Evolutionary conservation across 257 asterid genomes (phyloP).

Genomic region (Plantago major): DNA sequence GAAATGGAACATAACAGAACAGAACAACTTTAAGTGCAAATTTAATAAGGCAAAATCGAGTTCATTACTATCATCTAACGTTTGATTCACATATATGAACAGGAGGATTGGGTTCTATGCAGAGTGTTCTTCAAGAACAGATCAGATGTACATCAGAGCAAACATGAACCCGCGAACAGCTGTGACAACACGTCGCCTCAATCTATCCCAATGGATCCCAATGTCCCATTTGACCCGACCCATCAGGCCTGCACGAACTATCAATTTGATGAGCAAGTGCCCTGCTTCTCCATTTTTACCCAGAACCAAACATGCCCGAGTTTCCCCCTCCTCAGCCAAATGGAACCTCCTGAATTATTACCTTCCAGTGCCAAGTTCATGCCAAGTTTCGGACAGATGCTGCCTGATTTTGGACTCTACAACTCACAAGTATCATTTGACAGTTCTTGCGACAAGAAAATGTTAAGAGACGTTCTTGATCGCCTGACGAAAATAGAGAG

Average conservation of each 20-base stretch:
- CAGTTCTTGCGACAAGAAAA: constrained; percentile 34
- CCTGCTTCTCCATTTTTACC: constrained; percentile 88
- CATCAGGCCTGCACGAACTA: constrained; percentile 1
- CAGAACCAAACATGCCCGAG: constrained; percentile 39
- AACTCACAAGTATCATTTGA: constrained; percentile 2
- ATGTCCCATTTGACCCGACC: constrained; percentile 22
- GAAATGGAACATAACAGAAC: too few relatives aligned
- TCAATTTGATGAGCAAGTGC: constrained; percentile 69
- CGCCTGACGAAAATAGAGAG: constrained; percentile 36
- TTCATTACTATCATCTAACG: background rate
- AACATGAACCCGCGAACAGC: constrained; percentile 27
- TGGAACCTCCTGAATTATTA: constrained; percentile 13
- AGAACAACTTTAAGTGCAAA: too few relatives aligned
- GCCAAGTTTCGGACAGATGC: constrained; percentile 21
- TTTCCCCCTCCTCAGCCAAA: constrained; percentile 26
- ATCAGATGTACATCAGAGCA: constrained; percentile 27
- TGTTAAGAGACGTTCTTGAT: constrained; percentile 42
- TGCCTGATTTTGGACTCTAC: constrained; percentile 12
- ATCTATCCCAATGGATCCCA: constrained; percentile 60
- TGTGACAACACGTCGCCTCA: constrained; percentile 14
- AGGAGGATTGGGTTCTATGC: constrained; percentile 93
- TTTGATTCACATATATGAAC: constrained; percentile 13
- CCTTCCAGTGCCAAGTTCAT: constrained; percentile 7
- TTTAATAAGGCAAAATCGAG: too few relatives aligned
- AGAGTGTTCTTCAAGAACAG: constrained; percentile 68